Percentiles rank a stretch among this genome's conserved stretches.
phyloP scores from a whole-genome alignment of 129 eudicot genomes.

The carrot (Daucus carota) region DNA sequence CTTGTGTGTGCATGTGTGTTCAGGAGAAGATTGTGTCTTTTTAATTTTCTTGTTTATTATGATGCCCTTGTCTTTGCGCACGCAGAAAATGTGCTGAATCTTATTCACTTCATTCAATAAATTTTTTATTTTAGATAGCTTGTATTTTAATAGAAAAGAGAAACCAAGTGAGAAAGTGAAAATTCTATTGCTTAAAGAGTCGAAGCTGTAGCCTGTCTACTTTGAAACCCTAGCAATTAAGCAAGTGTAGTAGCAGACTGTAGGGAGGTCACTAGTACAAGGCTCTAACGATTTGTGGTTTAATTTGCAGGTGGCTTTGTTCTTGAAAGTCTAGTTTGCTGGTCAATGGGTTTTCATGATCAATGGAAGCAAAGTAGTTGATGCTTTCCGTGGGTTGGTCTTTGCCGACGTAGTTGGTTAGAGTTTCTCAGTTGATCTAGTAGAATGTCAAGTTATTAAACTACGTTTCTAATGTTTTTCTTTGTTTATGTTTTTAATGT shows the following conservation, averaged over 20 bases:
- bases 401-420: neutral
- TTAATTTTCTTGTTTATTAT: too few relatives aligned
- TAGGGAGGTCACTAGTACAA: neutral
- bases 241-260: neutral
- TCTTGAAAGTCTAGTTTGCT: neutral
- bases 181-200: neutral
- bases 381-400: neutral
- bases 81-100: neutral
- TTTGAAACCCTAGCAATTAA: neutral
- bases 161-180: neutral
- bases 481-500: neutral
- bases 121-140: neutral
- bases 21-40: neutral
- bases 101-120: neutral
- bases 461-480: neutral
- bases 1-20: neutral
- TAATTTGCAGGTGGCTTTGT: slow-evolving; percentile 1
- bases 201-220: neutral
- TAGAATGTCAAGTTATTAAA: neutral
- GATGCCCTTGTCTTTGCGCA: too few relatives aligned
- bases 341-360: neutral
- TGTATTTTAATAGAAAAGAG: neutral
- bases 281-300: neutral
- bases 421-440: neutral
- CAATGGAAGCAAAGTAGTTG: neutral